Evolutionary conservation across 768 basidiomycete genomes (phyloP).

Genomic region (Serpula lacrymans): DNA sequence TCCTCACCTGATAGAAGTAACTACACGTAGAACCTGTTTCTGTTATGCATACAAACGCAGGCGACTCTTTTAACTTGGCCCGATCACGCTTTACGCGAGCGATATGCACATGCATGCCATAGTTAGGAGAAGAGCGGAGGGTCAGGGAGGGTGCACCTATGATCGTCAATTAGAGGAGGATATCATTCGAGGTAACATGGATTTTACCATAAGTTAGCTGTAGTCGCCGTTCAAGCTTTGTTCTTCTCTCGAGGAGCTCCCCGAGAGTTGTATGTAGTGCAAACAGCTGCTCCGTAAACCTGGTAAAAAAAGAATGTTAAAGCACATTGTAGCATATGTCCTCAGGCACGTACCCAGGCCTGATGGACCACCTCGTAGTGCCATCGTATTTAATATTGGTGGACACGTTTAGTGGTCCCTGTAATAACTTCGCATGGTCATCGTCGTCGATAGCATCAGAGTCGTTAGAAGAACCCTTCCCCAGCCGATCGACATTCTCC

Average conservation of each 20-base stretch:
- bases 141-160: conserved; percentile 71
- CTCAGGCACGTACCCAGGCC: conserved; percentile 51
- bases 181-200: neutral
- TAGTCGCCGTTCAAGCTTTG: conserved; percentile 50
- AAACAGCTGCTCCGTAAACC: conserved; percentile 58
- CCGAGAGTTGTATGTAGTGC: conserved; percentile 47
- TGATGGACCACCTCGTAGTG: conserved; percentile 53
- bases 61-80: conserved; percentile 40
- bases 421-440: conserved; percentile 13
- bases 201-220: conserved; percentile 52
- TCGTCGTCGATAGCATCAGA: conserved; percentile 19
- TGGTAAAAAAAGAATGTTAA: conserved; percentile 17
- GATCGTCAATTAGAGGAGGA: neutral
- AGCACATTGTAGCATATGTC: conserved; percentile 1
- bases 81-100: conserved; percentile 62
- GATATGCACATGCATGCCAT: conserved; percentile 77
- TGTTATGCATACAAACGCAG: conserved; percentile 55
- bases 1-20: conserved; percentile 61
- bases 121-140: conserved; percentile 61
- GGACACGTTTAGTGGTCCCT: conserved; percentile 8
- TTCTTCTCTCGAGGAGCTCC: conserved; percentile 42
- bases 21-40: conserved; percentile 64
- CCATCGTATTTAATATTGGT: conserved; percentile 22
- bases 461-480: conserved; percentile 14
- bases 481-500: conserved; percentile 24